Percentiles rank a stretch among this genome's conserved stretches.
Evolutionary conservation across 805 yeast species (phyloP).

Genomic region (Wickerhamiella occidentalis): DNA sequence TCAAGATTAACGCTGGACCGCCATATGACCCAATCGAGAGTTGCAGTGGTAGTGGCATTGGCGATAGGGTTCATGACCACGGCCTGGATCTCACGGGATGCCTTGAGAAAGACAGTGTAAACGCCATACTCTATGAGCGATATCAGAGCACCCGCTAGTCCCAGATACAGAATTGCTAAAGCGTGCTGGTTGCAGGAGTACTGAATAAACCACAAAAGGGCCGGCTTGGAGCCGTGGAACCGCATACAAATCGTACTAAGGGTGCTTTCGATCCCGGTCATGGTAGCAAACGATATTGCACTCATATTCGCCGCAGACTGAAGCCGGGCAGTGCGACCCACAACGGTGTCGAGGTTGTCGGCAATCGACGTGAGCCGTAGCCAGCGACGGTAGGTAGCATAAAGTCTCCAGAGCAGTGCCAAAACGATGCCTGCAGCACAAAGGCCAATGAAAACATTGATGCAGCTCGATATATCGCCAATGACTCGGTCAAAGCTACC

Average conservation of each 20-base stretch:
- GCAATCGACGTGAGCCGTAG: conserved; percentile 12
- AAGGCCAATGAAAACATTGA: conserved; percentile 10
- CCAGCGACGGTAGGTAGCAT: conserved; percentile 13
- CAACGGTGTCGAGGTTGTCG: conserved; percentile 4
- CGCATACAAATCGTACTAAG: not conserved
- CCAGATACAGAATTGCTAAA: conserved; percentile 38
- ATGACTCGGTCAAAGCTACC: conserved; percentile 4
- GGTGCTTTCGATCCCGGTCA: not conserved
- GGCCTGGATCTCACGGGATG: conserved; percentile 13
- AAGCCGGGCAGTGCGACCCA: conserved; percentile 5
- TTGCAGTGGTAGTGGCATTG: conserved; percentile 14
- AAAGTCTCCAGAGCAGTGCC: conserved; percentile 11
- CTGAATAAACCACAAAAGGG: conserved; percentile 35
- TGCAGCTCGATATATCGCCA: not conserved
- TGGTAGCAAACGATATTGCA: conserved; percentile 7
- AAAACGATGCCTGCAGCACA: conserved; percentile 12
- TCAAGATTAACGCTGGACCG: conserved; percentile 43
- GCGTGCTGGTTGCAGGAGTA: conserved; percentile 47
- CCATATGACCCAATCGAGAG: conserved; percentile 33
- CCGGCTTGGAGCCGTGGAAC: not conserved
- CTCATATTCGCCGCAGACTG: conserved; percentile 9
- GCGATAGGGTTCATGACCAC: conserved; percentile 15
- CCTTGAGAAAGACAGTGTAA: conserved; percentile 2
- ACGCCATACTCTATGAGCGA: conserved; percentile 45
- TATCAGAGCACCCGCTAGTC: conserved; percentile 43